Evolutionary conservation across 192 early-diverging fungal species (phyloP).

Genomic region (Cetraspora pellucida): DNA sequence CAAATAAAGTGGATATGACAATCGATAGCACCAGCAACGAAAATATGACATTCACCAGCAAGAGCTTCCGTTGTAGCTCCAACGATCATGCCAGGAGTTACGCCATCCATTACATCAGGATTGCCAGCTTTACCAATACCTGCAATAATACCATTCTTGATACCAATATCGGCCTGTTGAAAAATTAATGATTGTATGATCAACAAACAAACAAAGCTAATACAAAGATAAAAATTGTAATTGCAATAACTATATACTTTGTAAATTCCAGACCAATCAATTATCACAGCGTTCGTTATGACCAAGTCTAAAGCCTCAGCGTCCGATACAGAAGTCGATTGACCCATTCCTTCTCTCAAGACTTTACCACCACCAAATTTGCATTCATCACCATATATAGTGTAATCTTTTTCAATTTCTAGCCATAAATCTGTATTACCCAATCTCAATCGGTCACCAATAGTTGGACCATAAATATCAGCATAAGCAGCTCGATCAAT

Average conservation of each 20-base stretch:
- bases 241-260: constrained; percentile 56
- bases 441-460: constrained; percentile 84
- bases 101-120: constrained; percentile 94
- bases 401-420: constrained; percentile 88
- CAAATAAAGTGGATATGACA: constrained; percentile 97
- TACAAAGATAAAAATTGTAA: background rate
- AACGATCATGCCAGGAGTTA: constrained; percentile 86
- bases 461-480: constrained; percentile 91
- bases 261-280: constrained; percentile 94
- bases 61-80: constrained; percentile 91
- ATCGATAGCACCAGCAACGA: constrained; percentile 93
- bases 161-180: constrained; percentile 91
- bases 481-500: constrained; percentile 84
- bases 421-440: constrained; percentile 85
- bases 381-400: constrained; percentile 92
- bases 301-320: constrained; percentile 86
- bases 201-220: too few species aligned
- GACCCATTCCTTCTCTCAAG: constrained; percentile 95
- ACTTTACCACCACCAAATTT: constrained; percentile 97
- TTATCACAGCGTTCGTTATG: constrained; percentile 90
- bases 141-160: constrained; percentile 81
- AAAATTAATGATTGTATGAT: background rate
- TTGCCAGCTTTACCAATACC: constrained; percentile 98
- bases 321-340: constrained; percentile 65
- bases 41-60: constrained; percentile 87